Evolutionary conservation across 257 asterid genomes (phyloP).

Genomic region (Sherardia arvensis): DNA sequence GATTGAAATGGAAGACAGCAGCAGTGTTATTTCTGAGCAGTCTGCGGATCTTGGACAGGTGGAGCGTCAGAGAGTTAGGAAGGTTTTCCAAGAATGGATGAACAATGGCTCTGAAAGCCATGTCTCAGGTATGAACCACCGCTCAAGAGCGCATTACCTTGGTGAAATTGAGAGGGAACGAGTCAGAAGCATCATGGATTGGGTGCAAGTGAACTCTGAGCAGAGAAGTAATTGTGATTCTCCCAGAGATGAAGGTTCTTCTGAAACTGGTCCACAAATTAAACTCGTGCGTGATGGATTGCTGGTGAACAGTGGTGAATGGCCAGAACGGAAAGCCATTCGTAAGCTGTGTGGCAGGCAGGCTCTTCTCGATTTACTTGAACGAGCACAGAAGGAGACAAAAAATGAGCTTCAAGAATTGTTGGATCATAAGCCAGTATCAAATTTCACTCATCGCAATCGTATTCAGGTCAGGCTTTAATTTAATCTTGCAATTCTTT

Average conservation of each 20-base stretch:
- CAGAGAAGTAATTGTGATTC: conserved; percentile 29
- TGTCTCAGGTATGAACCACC: conserved; percentile 22
- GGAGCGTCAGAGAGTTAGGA: conserved; percentile 74
- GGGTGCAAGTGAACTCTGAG: conserved; percentile 37
- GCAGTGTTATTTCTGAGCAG: conserved; percentile 49
- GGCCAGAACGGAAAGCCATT: conserved; percentile 44
- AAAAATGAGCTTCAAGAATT: conserved; percentile 52
- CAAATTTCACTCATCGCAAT: conserved; percentile 72
- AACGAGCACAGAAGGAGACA: conserved; percentile 65
- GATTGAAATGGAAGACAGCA: conserved; percentile 37
- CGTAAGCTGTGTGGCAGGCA: conserved; percentile 82
- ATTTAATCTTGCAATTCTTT: neutral
- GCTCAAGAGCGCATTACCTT: conserved; percentile 29
- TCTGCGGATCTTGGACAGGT: conserved; percentile 61
- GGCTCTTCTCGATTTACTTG: conserved; percentile 74
- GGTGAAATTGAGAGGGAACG: conserved; percentile 49
- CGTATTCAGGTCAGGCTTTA: conserved; percentile 70
- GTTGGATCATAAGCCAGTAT: conserved; percentile 51
- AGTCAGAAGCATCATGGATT: conserved; percentile 51
- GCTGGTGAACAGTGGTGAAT: conserved; percentile 25
- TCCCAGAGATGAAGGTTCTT: conserved; percentile 34
- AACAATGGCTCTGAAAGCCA: conserved; percentile 34
- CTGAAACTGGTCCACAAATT: conserved; percentile 36
- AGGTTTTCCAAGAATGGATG: conserved; percentile 73
- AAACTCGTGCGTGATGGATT: conserved; percentile 41